Conservation (phyloP, 2,329 filamentous ascomycete genomes). For the Cytospora mali region DNA sequence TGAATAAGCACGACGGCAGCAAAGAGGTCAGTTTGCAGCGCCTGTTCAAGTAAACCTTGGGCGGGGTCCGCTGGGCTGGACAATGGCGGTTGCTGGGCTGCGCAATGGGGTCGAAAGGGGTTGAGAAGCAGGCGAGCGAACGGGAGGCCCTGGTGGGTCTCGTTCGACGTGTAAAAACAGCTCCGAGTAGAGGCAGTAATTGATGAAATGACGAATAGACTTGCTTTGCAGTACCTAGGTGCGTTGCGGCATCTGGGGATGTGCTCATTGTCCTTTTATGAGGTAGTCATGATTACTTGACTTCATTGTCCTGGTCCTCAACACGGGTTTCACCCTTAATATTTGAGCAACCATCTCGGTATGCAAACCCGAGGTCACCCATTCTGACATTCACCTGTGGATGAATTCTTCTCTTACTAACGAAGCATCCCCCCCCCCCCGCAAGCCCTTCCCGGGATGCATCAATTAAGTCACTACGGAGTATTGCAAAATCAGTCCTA, state of each 20-base stretch:
- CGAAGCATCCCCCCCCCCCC: no score
- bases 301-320: no score
- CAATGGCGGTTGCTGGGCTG: background rate
- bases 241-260: background rate
- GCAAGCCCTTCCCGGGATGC: no score
- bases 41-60: slow-evolving; percentile 26
- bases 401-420: no score
- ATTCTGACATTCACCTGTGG: no score
- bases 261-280: background rate
- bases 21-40: slow-evolving; percentile 69
- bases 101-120: background rate
- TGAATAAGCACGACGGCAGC: slow-evolving; percentile 96
- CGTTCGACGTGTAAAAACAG: slow-evolving; percentile 23
- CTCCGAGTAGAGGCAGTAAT: slow-evolving; percentile 21
- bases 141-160: background rate
- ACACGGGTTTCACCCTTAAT: no score
- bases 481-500: no score
- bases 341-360: no score
- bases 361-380: no score
- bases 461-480: no score
- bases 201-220: slow-evolving; percentile 27
- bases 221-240: slow-evolving; percentile 12
- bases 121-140: background rate
- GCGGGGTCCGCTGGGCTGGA: background rate
- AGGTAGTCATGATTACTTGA: background rate